phyloP scores from a whole-genome alignment of 2,329 filamentous ascomycete species.

The Emmonsia crescens region DNA sequence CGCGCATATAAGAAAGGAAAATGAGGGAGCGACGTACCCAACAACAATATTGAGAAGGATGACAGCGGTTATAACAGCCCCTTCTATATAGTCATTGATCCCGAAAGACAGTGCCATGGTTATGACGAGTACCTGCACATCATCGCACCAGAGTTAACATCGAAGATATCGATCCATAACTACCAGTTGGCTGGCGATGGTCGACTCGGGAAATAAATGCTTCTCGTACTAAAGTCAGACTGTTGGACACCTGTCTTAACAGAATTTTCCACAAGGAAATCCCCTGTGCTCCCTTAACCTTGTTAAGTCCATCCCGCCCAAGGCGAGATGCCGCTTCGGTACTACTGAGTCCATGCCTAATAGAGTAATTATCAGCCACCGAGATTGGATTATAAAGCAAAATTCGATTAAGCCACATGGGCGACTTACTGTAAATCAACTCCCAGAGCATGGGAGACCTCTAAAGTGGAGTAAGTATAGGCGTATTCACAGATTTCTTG shows the following conservation, averaged over 20 bases:
- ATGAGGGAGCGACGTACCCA: conserved; percentile 25
- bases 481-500: conserved; percentile 15
- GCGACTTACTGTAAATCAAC: conserved; percentile 18
- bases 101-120: conserved; percentile 56
- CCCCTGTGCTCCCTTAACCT: conserved; percentile 59
- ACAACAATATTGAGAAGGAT: conserved; percentile 48
- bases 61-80: conserved; percentile 48
- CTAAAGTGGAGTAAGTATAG: conserved; percentile 17
- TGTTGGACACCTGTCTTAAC: conserved; percentile 66
- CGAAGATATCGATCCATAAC: conserved; percentile 7
- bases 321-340: conserved; percentile 56
- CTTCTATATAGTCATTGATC: conserved; percentile 47
- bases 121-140: conserved; percentile 55
- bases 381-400: neutral
- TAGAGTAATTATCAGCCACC: conserved; percentile 7
- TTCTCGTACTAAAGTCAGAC: conserved; percentile 52
- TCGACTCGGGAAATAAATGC: conserved; percentile 7
- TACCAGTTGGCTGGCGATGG: conserved; percentile 11
- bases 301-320: conserved; percentile 56
- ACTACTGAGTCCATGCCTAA: conserved; percentile 50
- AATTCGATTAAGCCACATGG: neutral
- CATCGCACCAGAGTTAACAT: conserved; percentile 7
- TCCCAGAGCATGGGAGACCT: conserved; percentile 15
- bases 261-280: conserved; percentile 65
- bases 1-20: neutral